Base-by-base conservation (phyloP, 164 flowering plant genomes). In the Stephania yunnanensis region DNA sequence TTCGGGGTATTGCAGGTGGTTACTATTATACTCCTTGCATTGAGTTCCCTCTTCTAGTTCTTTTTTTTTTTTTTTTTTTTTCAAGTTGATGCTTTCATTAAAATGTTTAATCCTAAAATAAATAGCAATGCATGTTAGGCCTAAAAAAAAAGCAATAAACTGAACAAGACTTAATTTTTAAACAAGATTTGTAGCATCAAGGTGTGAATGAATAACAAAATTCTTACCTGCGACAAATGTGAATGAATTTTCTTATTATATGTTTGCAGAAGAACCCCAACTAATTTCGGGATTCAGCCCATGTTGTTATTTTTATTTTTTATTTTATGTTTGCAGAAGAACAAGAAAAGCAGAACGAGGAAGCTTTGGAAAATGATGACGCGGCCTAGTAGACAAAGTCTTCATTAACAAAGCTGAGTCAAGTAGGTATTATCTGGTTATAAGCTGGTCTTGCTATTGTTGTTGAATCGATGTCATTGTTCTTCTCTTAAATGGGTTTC, bases 271-370 rank as follows among this genome's bases (percentile, higher is more conserved):
- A 25, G 78, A 79, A 71, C 81, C 25, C 25, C 25, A 25, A 25
- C 25, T 25, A 25, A 25, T 25, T 25, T 25, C 0, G 25, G 25
- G 25, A 25, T 25, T 25, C 25, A 25, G 25, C 25, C 25, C 25
- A 25, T 25, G 25, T 25, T 25, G 25, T 25, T 25, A 25, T 25
- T 25, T 12, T 55, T 17, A 55, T 58, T 17, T 58, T 17, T 61
- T 19, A 61, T 61, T 61, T 58, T 61, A 20, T 61, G 66, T 50
- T 25, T 68, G 73, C 78, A 79, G 81, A 76, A 25, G 78, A 79
- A 71, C 81, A 79, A 76, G 76, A 76, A 31, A 68, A 58, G 25
- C 67, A 76, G 68, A 75, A 69, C 29, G 48, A 67, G 73, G 76
- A 68, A 7, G 52, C 73, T 46, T 73, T 68, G 44, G 81, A 75